Evolutionary conservation across 2,329 filamentous ascomycete genomes (phyloP).

Genomic region (Pezicula neosporulosa): DNA sequence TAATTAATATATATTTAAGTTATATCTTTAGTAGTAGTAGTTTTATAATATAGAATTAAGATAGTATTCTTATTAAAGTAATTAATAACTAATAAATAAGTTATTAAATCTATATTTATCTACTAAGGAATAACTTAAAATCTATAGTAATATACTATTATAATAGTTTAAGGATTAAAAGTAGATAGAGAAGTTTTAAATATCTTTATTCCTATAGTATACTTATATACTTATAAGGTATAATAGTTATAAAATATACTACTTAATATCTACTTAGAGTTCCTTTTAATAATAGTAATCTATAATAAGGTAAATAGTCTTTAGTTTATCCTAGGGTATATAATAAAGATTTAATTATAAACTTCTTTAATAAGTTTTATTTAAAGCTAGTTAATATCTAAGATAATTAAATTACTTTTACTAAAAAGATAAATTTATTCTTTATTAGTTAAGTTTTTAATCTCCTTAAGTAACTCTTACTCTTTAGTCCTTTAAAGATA

Average conservation of each 20-base stretch:
- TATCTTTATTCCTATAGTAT: neutral
- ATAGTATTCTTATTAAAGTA: too few species aligned
- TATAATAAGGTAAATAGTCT: neutral
- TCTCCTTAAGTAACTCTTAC: too few species aligned
- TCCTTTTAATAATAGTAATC: too few species aligned
- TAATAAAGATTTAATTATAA: constrained; percentile 2
- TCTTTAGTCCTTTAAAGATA: too few species aligned
- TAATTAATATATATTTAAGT: constrained; percentile 3
- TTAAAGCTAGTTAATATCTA: neutral
- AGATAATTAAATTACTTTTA: neutral
- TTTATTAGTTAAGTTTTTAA: neutral
- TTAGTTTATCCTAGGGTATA: constrained; percentile 3
- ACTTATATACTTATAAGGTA: too few species aligned
- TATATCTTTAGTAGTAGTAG: constrained; percentile 1
- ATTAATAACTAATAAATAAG: too few species aligned
- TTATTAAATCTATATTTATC: too few species aligned
- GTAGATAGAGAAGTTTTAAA: constrained; percentile 5
- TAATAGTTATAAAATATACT: constrained; percentile 3
- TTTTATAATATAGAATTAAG: constrained; percentile 5
- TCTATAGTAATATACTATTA: constrained; percentile 16
- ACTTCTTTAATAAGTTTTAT: neutral
- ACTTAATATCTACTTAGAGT: too few species aligned
- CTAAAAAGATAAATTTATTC: constrained; percentile 1
- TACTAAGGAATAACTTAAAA: too few species aligned
- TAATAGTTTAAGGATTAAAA: constrained; percentile 7